These are phyloP conservation scores for Bretziella fagacearum DNA, from an alignment of 2,329 filamentous ascomycete species.

Conservation along the genomic window DNA sequence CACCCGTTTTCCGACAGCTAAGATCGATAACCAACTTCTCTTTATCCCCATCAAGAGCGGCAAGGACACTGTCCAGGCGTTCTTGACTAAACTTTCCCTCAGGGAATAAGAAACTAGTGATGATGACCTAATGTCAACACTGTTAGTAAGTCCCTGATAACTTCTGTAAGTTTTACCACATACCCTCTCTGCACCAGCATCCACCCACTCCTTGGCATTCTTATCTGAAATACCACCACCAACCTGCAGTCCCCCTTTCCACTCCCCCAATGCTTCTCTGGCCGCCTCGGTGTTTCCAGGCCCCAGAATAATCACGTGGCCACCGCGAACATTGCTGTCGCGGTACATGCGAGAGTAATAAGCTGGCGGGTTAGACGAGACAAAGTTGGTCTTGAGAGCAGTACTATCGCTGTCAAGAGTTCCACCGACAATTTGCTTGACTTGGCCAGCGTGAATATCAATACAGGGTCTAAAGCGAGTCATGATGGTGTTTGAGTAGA, in stretches of 20 bases:
- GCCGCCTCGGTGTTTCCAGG: constrained; percentile 72
- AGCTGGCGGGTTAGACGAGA: constrained; percentile 64
- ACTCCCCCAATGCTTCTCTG: constrained; percentile 55
- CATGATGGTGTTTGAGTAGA: constrained; percentile 36
- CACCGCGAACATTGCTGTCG: constrained; percentile 54
- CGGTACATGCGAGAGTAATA: constrained; percentile 73
- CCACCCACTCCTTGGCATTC: constrained; percentile 78
- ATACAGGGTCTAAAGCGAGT: constrained; percentile 92
- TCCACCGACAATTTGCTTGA: constrained; percentile 96
- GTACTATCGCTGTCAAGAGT: constrained; percentile 55
- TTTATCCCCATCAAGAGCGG: constrained; percentile 55
- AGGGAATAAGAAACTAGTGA: constrained; percentile 90
- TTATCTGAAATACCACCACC: constrained; percentile 81
- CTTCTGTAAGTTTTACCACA: not conserved
- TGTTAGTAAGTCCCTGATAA: not conserved
- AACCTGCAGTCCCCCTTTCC: constrained; percentile 69
- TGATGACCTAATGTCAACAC: constrained; percentile 63
- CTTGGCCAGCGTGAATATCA: constrained; percentile 89
- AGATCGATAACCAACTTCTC: constrained; percentile 83
- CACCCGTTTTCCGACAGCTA: constrained; percentile 62
- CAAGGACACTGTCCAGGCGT: constrained; percentile 57
- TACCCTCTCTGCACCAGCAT: constrained; percentile 78
- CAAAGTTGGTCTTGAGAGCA: constrained; percentile 75
- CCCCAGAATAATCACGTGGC: constrained; percentile 93
- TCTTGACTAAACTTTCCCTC: constrained; percentile 62